Evolutionary conservation across 768 basidiomycete species (phyloP).

Genomic region (Stropharia rugosoannulata): DNA sequence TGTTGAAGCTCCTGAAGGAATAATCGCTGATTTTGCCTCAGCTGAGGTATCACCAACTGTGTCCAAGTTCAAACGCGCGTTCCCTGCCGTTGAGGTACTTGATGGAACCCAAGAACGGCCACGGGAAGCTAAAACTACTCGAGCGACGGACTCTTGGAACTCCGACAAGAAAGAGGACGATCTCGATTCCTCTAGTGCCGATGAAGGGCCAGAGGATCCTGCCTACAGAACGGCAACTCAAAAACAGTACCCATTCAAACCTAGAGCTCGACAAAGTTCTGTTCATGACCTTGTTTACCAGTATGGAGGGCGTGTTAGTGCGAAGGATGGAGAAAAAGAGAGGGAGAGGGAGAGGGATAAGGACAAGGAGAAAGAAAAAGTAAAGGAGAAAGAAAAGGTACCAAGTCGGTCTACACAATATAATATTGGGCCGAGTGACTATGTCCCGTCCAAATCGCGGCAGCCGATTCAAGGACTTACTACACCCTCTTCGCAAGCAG

Average conservation of each 20-base stretch:
- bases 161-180: slow-evolving; percentile 30
- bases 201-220: slow-evolving; percentile 55
- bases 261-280: slow-evolving; percentile 70
- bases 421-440: slow-evolving; percentile 14
- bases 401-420: slow-evolving; percentile 4
- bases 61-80: slow-evolving; percentile 33
- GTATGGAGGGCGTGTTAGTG: slow-evolving; percentile 58
- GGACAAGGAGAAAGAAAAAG: slow-evolving; percentile 7
- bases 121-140: slow-evolving; percentile 6
- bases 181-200: slow-evolving; percentile 53
- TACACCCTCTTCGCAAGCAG: slow-evolving; percentile 5
- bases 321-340: slow-evolving; percentile 40
- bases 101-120: slow-evolving; percentile 15
- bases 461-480: slow-evolving; percentile 1
- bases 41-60: slow-evolving; percentile 36
- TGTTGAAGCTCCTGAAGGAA: slow-evolving; percentile 24
- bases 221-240: slow-evolving; percentile 24
- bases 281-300: slow-evolving; percentile 82
- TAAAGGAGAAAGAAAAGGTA: neutral
- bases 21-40: slow-evolving; percentile 11
- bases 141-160: slow-evolving; percentile 48
- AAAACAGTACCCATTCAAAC: slow-evolving; percentile 28
- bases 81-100: slow-evolving; percentile 31
- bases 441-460: slow-evolving; percentile 13
- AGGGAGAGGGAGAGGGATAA: neutral